These are phyloP conservation scores for Hippophae gyantsensis DNA, from an alignment of 306 rosid genomes.

Conservation along the genomic window DNA sequence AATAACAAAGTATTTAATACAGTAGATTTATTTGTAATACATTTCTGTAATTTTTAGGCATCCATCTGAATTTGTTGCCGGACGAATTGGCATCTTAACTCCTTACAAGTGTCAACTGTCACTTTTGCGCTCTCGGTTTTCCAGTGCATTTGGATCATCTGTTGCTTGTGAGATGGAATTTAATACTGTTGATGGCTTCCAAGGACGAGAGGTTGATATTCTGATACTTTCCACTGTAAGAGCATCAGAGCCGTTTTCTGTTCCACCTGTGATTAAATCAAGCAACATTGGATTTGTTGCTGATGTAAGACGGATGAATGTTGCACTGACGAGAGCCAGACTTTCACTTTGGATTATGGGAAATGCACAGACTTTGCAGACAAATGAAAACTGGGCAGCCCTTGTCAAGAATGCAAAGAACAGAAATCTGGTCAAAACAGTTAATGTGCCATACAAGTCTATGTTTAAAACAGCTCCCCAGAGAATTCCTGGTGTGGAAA, in stretches of 20 bases:
- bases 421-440: constrained; percentile 51
- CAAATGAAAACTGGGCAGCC: constrained; percentile 75
- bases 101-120: constrained; percentile 86
- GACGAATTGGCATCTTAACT: constrained; percentile 84
- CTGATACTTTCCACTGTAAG: constrained; percentile 89
- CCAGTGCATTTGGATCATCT: constrained; percentile 67
- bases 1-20: constrained; percentile 4
- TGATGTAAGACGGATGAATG: constrained; percentile 97
- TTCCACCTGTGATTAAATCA: constrained; percentile 36
- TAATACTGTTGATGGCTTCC: constrained; percentile 95
- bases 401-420: constrained; percentile 72
- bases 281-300: constrained; percentile 90
- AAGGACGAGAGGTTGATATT: constrained; percentile 96
- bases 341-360: constrained; percentile 89
- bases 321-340: constrained; percentile 91
- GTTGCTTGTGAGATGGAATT: constrained; percentile 52
- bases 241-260: constrained; percentile 41
- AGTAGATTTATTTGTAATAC: constrained; percentile 19
- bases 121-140: constrained; percentile 69
- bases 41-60: constrained; percentile 38
- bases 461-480: constrained; percentile 36
- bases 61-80: constrained; percentile 64
- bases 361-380: constrained; percentile 76
- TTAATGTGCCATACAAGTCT: constrained; percentile 54
- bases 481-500: constrained; percentile 22